Evolutionary conservation across 352 stramenopile species (phyloP).

Genomic region (Phytophthora sp.): DNA sequence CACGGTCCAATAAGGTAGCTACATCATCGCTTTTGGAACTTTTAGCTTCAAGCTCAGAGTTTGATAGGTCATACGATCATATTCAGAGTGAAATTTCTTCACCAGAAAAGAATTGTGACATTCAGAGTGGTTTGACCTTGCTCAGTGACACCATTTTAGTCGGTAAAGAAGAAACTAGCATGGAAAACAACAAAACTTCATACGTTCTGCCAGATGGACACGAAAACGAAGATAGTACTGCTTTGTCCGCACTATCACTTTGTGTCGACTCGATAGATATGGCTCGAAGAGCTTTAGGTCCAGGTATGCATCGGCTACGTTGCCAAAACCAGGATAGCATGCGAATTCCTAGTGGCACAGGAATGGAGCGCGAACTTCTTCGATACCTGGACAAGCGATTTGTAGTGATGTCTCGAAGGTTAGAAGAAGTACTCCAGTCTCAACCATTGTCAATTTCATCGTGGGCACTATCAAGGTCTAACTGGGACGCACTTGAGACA

Average conservation of each 20-base stretch:
- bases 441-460: neutral
- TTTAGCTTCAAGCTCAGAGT: conserved; percentile 34
- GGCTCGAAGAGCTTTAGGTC: conserved; percentile 44
- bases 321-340: neutral
- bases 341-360: conserved; percentile 10
- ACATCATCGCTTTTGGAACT: conserved; percentile 24
- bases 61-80: conserved; percentile 12
- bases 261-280: conserved; percentile 59
- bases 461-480: neutral
- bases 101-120: conserved; percentile 6
- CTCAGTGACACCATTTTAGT: neutral
- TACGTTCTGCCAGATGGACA: neutral
- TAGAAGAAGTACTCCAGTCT: conserved; percentile 28
- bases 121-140: neutral
- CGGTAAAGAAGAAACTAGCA: neutral
- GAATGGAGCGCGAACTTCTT: conserved; percentile 47
- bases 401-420: conserved; percentile 17
- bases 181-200: neutral
- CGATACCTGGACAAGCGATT: conserved; percentile 38
- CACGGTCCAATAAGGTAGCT: neutral
- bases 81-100: conserved; percentile 5
- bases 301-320: conserved; percentile 33
- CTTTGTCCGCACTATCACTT: conserved; percentile 26
- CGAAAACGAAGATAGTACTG: conserved; percentile 5
- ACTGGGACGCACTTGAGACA: conserved; percentile 36